Evolutionary conservation across 2,329 filamentous ascomycete genomes (phyloP).

Genomic region (Verticillium albo-atrum): DNA sequence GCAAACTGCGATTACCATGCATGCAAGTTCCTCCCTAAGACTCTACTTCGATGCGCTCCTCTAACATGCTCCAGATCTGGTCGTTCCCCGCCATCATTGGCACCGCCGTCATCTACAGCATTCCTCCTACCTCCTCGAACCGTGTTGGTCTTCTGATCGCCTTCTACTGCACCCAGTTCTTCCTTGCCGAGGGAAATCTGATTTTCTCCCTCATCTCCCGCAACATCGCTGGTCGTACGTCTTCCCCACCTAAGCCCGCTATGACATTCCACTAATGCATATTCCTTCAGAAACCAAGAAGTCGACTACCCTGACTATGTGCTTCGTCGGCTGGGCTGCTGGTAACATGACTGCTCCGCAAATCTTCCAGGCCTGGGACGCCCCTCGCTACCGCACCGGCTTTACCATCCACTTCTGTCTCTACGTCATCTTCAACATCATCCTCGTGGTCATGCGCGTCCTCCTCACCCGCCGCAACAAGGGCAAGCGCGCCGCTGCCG

Average conservation of each 20-base stretch:
- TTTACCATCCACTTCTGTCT: conserved; percentile 29
- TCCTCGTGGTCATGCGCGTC: conserved; percentile 17
- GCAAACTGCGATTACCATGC: not conserved
- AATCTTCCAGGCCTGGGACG: conserved; percentile 26
- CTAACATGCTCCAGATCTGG: conserved; percentile 8
- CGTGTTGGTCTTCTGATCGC: conserved; percentile 30
- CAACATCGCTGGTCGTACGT: conserved; percentile 30
- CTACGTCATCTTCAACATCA: conserved; percentile 26
- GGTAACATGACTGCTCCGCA: conserved; percentile 33
- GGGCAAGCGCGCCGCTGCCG: conserved; percentile 6
- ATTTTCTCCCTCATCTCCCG: conserved; percentile 34
- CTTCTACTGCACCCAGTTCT: conserved; percentile 41
- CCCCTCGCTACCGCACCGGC: conserved; percentile 27
- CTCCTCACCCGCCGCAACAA: conserved; percentile 18
- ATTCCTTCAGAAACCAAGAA: conserved; percentile 26
- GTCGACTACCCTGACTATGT: conserved; percentile 28
- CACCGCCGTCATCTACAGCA: conserved; percentile 32
- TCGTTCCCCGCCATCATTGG: conserved; percentile 25
- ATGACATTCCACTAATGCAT: not conserved
- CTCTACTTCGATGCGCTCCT: not conserved
- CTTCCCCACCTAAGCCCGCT: not conserved
- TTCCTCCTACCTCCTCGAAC: conserved; percentile 21
- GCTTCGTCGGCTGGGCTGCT: conserved; percentile 30
- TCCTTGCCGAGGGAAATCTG: conserved; percentile 35
- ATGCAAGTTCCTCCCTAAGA: not conserved